These are phyloP conservation scores for Gossypium sturtianum DNA, from an alignment of 345 rosid species.

Conservation along the genomic window DNA sequence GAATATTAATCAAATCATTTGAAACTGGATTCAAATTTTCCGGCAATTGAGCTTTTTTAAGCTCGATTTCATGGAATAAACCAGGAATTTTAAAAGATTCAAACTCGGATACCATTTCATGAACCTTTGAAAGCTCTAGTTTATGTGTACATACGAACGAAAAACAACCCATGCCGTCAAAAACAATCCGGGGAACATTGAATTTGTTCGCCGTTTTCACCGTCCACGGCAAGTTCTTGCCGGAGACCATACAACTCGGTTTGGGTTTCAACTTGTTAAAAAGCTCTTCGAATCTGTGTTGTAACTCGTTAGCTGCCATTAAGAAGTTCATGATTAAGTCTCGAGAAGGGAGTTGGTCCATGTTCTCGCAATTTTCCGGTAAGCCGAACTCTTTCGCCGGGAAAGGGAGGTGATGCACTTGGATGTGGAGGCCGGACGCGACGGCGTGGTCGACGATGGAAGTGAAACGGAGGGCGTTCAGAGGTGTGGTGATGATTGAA, in stretches of 20 bases:
- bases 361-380: conserved; percentile 38
- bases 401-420: conserved; percentile 26
- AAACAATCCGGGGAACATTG: conserved; percentile 32
- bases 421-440: conserved; percentile 23
- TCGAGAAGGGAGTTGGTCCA: conserved; percentile 35
- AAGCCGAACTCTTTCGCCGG: conserved; percentile 31
- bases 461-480: conserved; percentile 22
- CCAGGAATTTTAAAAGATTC: conserved; percentile 29
- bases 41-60: conserved; percentile 28
- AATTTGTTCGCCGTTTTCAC: conserved; percentile 23
- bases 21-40: conserved; percentile 9
- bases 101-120: conserved; percentile 11
- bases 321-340: conserved; percentile 26
- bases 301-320: conserved; percentile 20
- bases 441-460: conserved; percentile 17
- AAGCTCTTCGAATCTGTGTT: conserved; percentile 25
- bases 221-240: conserved; percentile 38
- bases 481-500: conserved; percentile 34
- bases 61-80: conserved; percentile 18
- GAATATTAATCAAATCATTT: not conserved
- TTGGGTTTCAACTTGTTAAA: conserved; percentile 23
- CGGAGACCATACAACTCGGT: conserved; percentile 39
- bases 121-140: conserved; percentile 13
- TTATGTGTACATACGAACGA: conserved; percentile 20
- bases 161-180: conserved; percentile 38